These are phyloP conservation scores for Cantharellus anzutake DNA, from an alignment of 768 basidiomycete genomes.

Conservation along the genomic window DNA sequence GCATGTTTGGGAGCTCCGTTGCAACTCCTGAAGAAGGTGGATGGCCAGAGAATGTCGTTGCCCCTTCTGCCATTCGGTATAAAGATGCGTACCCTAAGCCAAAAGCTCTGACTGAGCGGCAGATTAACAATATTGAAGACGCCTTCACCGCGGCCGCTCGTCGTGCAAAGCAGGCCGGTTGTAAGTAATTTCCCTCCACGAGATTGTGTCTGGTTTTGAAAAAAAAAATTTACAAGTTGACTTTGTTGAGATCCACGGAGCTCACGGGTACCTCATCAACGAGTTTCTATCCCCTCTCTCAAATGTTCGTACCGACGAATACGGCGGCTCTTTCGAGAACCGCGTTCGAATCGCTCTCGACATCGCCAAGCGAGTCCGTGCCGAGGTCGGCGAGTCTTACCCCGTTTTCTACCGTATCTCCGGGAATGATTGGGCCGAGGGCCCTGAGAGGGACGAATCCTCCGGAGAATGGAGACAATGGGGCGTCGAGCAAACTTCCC, in stretches of 20 bases:
- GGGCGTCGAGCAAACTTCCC: constrained; percentile 59
- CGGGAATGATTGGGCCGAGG: constrained; percentile 44
- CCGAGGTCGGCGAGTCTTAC: constrained; percentile 34
- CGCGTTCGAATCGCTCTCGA: constrained; percentile 49
- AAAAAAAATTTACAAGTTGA: neutral
- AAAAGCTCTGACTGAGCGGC: constrained; percentile 33
- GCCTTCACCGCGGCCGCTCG: constrained; percentile 37
- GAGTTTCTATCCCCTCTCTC: constrained; percentile 55
- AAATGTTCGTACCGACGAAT: constrained; percentile 49
- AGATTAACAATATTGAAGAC: constrained; percentile 37
- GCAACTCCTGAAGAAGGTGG: constrained; percentile 36
- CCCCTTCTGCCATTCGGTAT: constrained; percentile 39
- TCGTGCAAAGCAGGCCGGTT: constrained; percentile 41
- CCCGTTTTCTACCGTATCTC: constrained; percentile 59
- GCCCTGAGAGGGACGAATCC: constrained; percentile 33
- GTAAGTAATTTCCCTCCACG: constrained; percentile 18
- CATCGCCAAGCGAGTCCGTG: constrained; percentile 31
- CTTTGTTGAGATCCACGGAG: constrained; percentile 45
- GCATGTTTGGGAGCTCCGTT: constrained; percentile 13
- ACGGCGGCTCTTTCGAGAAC: constrained; percentile 59
- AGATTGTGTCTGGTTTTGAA: too few relatives aligned
- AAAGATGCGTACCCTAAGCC: constrained; percentile 32
- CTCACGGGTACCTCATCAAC: constrained; percentile 54
- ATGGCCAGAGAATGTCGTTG: constrained; percentile 33
- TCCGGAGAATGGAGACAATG: constrained; percentile 43